Evolutionary conservation across 2,329 filamentous ascomycete species (phyloP).

Genomic region (Fusarium ambrosium): DNA sequence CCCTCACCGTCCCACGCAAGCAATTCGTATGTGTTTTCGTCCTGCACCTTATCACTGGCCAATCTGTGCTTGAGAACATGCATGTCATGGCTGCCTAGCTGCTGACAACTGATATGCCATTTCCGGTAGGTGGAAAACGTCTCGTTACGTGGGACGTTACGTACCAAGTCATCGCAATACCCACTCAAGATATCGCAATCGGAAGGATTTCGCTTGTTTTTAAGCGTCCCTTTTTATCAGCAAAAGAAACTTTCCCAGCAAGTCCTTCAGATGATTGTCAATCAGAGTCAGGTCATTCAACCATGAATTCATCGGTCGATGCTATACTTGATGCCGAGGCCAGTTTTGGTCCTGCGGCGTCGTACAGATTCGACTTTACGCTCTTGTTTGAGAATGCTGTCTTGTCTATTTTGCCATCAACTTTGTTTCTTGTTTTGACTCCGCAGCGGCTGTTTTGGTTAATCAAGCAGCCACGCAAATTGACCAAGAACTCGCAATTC

Average conservation of each 20-base stretch:
- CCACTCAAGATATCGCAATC: neutral
- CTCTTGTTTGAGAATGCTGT: constrained; percentile 19
- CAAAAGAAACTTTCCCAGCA: neutral
- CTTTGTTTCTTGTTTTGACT: constrained; percentile 14
- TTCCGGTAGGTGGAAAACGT: neutral
- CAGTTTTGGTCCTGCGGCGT: constrained; percentile 14
- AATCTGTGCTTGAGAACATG: neutral
- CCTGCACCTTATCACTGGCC: neutral
- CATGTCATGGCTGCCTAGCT: neutral
- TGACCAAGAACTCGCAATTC: constrained; percentile 12
- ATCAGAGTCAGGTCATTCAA: neutral
- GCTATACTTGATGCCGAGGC: neutral
- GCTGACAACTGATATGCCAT: neutral
- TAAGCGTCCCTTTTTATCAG: neutral
- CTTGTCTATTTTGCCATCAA: constrained; percentile 19
- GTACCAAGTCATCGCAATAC: neutral
- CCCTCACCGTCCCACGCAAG: neutral
- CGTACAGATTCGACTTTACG: constrained; percentile 25
- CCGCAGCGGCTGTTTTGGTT: constrained; percentile 15
- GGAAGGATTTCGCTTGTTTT: neutral
- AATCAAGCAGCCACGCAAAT: constrained; percentile 9
- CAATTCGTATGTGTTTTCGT: neutral
- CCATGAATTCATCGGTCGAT: neutral
- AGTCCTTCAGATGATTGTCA: neutral
- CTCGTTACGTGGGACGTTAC: neutral